These are phyloP conservation scores for Ceratocystis albifundus DNA, from an alignment of 2,329 filamentous ascomycete genomes.

Conservation along the genomic window DNA sequence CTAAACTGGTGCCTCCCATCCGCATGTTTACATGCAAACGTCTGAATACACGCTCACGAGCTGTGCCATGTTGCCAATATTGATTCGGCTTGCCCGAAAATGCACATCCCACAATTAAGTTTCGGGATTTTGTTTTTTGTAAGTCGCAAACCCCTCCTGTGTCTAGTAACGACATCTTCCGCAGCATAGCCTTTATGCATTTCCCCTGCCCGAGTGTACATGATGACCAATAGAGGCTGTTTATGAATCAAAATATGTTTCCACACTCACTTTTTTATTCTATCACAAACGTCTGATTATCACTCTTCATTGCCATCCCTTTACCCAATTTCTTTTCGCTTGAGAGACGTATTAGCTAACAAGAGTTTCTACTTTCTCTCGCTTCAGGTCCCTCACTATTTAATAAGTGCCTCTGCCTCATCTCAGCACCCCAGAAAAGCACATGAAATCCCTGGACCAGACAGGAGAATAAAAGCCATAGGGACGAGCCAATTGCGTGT, in stretches of 20 bases:
- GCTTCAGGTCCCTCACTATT: neutral
- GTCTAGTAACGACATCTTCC: neutral
- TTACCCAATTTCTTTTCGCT: conserved; percentile 16
- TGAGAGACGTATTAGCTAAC: conserved; percentile 17
- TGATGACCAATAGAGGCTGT: conserved; percentile 39
- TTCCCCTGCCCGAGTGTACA: conserved; percentile 25
- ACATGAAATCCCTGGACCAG: conserved; percentile 22
- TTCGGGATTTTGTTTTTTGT: neutral
- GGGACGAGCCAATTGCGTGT: neutral
- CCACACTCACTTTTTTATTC: conserved; percentile 23
- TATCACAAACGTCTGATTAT: conserved; percentile 23
- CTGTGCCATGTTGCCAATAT: neutral
- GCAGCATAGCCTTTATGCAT: neutral
- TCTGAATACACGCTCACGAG: neutral
- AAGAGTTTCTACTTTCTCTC: neutral
- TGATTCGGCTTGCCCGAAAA: neutral
- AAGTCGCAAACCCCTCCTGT: conserved; percentile 26
- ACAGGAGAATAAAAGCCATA: conserved; percentile 17
- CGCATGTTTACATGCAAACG: conserved; percentile 32
- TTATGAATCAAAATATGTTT: conserved; percentile 32
- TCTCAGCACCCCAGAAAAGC: neutral
- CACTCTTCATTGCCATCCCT: conserved; percentile 9
- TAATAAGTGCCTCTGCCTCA: neutral
- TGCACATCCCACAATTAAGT: neutral
- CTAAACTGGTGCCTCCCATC: conserved; percentile 19